phyloP scores from a whole-genome alignment of 2,329 filamentous ascomycete species.

The Paecilomyces niveus region DNA sequence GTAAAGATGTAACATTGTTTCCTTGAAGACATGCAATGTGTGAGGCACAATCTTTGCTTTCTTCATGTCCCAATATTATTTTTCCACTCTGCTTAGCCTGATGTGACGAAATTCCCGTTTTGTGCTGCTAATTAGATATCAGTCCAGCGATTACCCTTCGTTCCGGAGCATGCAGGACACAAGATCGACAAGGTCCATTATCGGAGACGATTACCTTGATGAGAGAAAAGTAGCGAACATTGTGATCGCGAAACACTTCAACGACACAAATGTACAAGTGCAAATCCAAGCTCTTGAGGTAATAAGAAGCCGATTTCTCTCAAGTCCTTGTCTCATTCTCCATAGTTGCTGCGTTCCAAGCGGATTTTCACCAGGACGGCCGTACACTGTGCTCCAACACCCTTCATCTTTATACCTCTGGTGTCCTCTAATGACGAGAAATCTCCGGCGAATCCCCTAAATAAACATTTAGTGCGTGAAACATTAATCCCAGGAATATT shows the following conservation, averaged over 20 bases:
- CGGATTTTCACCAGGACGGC: constrained; percentile 70
- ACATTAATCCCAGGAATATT: neutral
- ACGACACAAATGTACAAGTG: constrained; percentile 63
- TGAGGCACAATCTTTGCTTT: neutral
- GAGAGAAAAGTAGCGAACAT: constrained; percentile 66
- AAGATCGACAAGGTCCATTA: constrained; percentile 14
- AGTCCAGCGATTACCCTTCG: constrained; percentile 4
- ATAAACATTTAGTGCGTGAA: constrained; percentile 33
- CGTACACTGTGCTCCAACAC: constrained; percentile 65
- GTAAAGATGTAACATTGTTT: neutral
- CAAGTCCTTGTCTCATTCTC: constrained; percentile 8
- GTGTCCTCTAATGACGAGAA: constrained; percentile 36
- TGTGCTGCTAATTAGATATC: neutral
- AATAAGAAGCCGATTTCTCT: constrained; percentile 2
- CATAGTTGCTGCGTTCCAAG: constrained; percentile 69
- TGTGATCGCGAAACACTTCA: constrained; percentile 72
- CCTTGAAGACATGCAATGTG: neutral
- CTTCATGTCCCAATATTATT: neutral
- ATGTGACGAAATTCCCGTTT: neutral
- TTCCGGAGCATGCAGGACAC: constrained; percentile 10
- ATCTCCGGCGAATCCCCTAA: constrained; percentile 22
- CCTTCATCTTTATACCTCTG: constrained; percentile 76
- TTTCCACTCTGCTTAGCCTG: neutral
- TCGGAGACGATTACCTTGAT: constrained; percentile 33
- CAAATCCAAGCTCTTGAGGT: constrained; percentile 72